Conservation (phyloP, 192 early-diverging fungal species). For the Mortierella claussenii region DNA sequence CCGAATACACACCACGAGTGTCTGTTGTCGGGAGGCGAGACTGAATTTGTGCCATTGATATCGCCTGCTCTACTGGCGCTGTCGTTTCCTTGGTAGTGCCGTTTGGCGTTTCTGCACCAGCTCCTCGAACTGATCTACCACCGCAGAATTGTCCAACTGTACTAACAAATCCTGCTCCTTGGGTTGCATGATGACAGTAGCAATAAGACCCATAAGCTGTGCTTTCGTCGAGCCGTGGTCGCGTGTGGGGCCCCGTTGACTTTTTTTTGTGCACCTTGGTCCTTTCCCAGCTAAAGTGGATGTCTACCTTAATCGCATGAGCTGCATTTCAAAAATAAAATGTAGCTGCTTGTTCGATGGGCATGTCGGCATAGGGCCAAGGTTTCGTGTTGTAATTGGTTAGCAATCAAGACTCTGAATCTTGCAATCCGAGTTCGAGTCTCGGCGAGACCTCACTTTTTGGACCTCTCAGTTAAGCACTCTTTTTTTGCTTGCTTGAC, state of each 20-base stretch:
- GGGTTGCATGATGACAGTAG: not conserved
- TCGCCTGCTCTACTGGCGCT: no score
- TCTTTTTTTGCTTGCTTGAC: not conserved
- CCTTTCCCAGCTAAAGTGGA: not conserved
- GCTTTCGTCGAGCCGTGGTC: not conserved
- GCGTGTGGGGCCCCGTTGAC: not conserved
- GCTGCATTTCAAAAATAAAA: not conserved
- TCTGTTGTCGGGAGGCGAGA: no score
- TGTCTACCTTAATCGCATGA: not conserved
- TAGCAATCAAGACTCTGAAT: slow-evolving; percentile 49
- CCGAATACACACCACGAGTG: no score
- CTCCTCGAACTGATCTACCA: not conserved
- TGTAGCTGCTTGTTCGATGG: no score
- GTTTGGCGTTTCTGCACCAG: not conserved
- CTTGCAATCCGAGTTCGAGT: slow-evolving; percentile 44
- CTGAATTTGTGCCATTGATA: no score
- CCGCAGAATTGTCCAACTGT: not conserved
- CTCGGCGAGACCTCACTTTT: slow-evolving; percentile 36
- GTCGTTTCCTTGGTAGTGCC: not conserved
- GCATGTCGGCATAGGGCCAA: no score
- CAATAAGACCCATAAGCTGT: not conserved
- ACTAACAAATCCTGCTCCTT: no score
- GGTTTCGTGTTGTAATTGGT: slow-evolving; percentile 48
- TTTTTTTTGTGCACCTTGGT: not conserved
- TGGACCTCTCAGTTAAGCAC: not conserved